Evolutionary conservation across 495 filamentous ascomycete genomes (phyloP), one percentile per base, ranked within the genome.

Genomic region (Penicillium manginii): DNA sequence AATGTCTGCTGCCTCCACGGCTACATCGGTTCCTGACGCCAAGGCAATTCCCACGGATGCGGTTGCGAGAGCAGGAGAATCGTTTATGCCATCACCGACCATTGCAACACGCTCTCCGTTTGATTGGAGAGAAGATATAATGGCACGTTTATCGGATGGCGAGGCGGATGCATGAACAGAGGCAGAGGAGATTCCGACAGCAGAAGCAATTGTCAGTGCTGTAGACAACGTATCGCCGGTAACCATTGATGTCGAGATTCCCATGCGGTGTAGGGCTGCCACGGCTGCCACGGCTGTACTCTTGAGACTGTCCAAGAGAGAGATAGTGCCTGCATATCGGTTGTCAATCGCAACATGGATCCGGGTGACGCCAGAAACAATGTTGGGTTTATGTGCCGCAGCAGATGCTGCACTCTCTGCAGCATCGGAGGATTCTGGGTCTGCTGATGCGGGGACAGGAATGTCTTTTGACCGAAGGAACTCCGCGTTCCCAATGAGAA

Each of bases 81-180:
- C 94, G 72, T 99, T 99, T 82, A 99, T 97, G 37, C 94, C 94
- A 69, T 99, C 94, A 52, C 94, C 94, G 21, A 98, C 94, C 94
- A 99, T 98, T 62, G 91, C 94, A 21, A 99, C 90, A 51, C 87
- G 78, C 45, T 88, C 82, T 58, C 92, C 91, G 2, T 72, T 60
- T 0, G 77, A 78, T 74, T 97, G 90, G 35, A 97, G 82, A 45
- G 85, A 71, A 17, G 84, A 83, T 70, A 99, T 84, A 66, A 98
- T 96, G 23, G 79, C 76, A 59, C 92, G 91, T 60, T 99, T 99
- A 62, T 94, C 86, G 42, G 90, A 88, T 1, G 94, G 94, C 7
- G 90, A 90, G 32, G 92, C 88, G 15, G 88, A 88, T 35, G 94
- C 91, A 68, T 88, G 86, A 29, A 98, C 87, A 61, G 91, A 81